Evolutionary conservation across 2,329 filamentous ascomycete species (phyloP), one percentile per base, ranked within the genome.

Genomic region (Colletotrichum theobromicola): DNA sequence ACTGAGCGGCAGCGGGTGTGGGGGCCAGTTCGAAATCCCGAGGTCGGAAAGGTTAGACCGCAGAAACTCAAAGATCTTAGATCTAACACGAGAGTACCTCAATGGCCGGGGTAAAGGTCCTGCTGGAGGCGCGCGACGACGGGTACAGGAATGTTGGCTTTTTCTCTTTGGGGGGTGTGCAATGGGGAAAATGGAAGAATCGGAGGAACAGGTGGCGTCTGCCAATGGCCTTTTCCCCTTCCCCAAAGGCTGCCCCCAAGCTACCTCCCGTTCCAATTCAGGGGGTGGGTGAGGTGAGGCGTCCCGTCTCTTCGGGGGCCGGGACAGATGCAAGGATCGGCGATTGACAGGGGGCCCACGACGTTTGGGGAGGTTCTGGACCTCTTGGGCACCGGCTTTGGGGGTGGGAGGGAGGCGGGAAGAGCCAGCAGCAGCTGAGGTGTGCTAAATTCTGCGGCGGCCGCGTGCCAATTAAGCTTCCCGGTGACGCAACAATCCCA

Each of bases 171-270:
- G 55, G 57, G 69, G 53, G 42, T 42, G 63, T 61, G 57, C n/a
- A 42, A 67, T 62, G 68, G 67, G 58, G 57, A 74, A 74, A 64
- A 72, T 72, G 72, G 57, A 50, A 60, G 32, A 57, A 67, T 70
- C 32, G 46, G 62, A 58, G 72, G 72, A 74, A 74, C 72, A 72
- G 72, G 68, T 74, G 72, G 72, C 68, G 72, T 74, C 72, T 63
- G 58, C 50, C 64, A 69, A 50, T 62, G 73, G 46, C 57, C 24
- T 32, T n/a, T 13, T 21, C 10, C 42, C 42, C 42, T 50, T 50
- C 42, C n/a, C 42, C n/a, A 50, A 50, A 21, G 42, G 42, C 42
- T 50, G n/a, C n/a, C 42, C 37, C 42, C 42, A 50, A 50, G 42
- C 42, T 50, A n/a, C 42, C 42, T n/a, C 10, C 16, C 32, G 9